Base-by-base conservation (phyloP, 1,284 basidiomycete species). In the Stygiomarasmius scandens region DNA sequence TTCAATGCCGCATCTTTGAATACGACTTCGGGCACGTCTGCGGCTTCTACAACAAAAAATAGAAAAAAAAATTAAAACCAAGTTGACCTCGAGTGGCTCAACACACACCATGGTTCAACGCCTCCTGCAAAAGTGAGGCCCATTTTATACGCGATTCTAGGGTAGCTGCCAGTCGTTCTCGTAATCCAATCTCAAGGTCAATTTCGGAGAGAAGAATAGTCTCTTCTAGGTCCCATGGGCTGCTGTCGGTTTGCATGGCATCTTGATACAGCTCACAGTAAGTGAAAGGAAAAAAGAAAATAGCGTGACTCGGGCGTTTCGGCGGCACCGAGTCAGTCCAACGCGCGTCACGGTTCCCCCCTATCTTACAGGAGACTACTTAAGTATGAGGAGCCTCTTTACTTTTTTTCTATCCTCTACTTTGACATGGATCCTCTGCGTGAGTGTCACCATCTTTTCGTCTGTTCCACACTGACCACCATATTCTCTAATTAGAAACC, bases 71-170 rank as follows among this genome's bases (percentile, higher is more conserved):
- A 22, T 23, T 38, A n/a, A 61, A 27, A 41, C 8, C 22, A 24
- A 10, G 19, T 44, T 16, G 44, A 29, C 60, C 52, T 34, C 20
- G 44, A 47, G 24, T n/a, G 38, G 2, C 51, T 43, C 56, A 53
- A 24, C 41, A 61, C 62, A 49, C 47, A 70, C 71, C 73, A 61
- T 66, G 70, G 56, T 71, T 63, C 19, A 89, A 67, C 16, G 80
- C 73, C n/a, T 85, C 74, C 63, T 85, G 78, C 49, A 91, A 68
- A 19, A 80, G 63, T 24, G 78, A 64, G 24, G 87, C 87, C 89
- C 89, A 91, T 55, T 80, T 76, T 32, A 91, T 82, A 47, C 89
- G 80, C 12, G 83, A 81, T 63, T 86, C 75, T 5, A 87, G 69
- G 2, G 84, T 83, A 32, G 79, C 73, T 20, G 76, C 75, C 47